Evolutionary conservation across 2,329 filamentous ascomycete species (phyloP).

Genomic region (Aspergillus brunneoviolaceus): DNA sequence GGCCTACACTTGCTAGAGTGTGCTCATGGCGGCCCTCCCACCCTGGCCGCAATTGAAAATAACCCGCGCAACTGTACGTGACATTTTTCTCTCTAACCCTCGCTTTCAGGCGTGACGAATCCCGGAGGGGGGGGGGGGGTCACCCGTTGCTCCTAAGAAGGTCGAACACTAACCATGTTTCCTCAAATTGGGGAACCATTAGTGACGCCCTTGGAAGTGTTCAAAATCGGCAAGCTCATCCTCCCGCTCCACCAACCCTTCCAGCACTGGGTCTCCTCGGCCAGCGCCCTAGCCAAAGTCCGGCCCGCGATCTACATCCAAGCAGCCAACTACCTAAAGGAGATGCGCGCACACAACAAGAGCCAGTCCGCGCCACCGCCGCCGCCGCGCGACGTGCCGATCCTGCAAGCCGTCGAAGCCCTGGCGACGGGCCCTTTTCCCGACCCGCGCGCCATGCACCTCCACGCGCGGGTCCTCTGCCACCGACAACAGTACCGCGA

Average conservation of each 20-base stretch:
- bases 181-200: not conserved
- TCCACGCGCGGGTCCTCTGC: slow-evolving; percentile 30
- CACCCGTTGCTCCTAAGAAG: no score
- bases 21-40: not conserved
- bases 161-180: not conserved
- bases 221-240: not conserved
- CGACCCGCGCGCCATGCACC: slow-evolving; percentile 29
- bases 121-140: no score
- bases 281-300: slow-evolving; percentile 25
- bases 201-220: not conserved
- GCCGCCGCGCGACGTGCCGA: not conserved
- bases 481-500: slow-evolving; percentile 21
- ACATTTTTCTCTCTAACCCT: no score
- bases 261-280: slow-evolving; percentile 22
- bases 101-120: no score
- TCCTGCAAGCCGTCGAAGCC: slow-evolving; percentile 22
- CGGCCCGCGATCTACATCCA: slow-evolving; percentile 18
- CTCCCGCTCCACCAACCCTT: slow-evolving; percentile 2
- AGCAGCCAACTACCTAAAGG: slow-evolving; percentile 12
- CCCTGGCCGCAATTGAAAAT: not conserved
- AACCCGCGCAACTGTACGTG: not conserved
- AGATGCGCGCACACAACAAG: not conserved
- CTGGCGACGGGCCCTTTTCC: slow-evolving; percentile 22
- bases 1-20: not conserved
- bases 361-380: not conserved